Evolutionary conservation across 139 green algal genomes (phyloP), one percentile per base, ranked within the genome.

Genomic region (Chlamydomonas incerta): DNA sequence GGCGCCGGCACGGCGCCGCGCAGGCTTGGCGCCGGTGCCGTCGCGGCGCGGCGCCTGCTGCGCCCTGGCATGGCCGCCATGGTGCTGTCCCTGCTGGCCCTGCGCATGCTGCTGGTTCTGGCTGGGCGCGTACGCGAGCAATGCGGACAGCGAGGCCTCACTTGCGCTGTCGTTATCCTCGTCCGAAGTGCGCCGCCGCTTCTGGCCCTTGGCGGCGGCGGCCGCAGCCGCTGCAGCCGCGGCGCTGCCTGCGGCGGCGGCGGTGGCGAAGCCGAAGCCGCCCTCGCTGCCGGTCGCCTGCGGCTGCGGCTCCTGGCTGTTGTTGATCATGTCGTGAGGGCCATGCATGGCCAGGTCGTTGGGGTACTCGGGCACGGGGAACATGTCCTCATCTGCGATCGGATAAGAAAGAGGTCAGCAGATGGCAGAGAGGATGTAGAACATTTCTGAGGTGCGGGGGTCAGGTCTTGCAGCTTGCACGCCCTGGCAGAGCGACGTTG

Each of bases 121-220:
- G 11, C 50, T 4, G 14, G 34, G 37, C 29, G 47, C n/a, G n/a
- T 8, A 37, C 34, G 23, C 76, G 28, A 68, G 34, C 58, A 72
- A 13, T 1, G 11, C 18, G 58, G 74, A 82, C 3, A 3, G 28
- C 15, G 15, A 55, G 21, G 41, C 62, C 37, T 63, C 76, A 29
- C 77, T 74, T n/a, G 46, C 77, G 77, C 63, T 75, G 65, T 84
- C 77, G 47, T 84, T 84, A 8, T 74, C 65, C 46, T 84, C 77
- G 21, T 84, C 77, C 14, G 65, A 75, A 18, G 29, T 74, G n/a
- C 77, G 77, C 6, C 65, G 77, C 46, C 65, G 63, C 77, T 84
- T 50, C 41, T 50, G 41, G 41, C 41, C 41, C 41, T 13, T 84
- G 77, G 28, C 24, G 26, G 37, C 41, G 41, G 26, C 71, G 46